phyloP scores from a whole-genome alignment of 225 moss, liverwort and hornwort genomes.

The Polytrichum formosum region DNA sequence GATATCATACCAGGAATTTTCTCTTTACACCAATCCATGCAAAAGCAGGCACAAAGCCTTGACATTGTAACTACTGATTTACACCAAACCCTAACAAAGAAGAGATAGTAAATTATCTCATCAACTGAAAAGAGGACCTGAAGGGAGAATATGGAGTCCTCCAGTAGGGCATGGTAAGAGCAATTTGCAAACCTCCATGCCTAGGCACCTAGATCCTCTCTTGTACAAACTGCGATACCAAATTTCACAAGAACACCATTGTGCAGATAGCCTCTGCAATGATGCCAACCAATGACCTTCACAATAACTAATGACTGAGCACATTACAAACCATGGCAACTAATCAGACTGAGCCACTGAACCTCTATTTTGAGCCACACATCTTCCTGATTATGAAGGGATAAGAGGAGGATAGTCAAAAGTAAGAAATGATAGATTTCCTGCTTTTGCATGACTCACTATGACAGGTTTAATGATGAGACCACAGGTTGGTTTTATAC shows the following conservation, averaged over 20 bases:
- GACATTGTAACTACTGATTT: constrained; percentile 4
- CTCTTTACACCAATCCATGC: background rate
- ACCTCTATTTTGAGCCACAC: constrained; percentile 12
- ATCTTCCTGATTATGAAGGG: background rate
- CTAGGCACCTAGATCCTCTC: background rate
- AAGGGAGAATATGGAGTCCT: background rate
- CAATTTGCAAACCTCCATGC: constrained; percentile 6
- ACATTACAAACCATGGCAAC: constrained; percentile 17
- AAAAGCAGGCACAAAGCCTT: constrained; percentile 1
- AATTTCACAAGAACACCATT: background rate
- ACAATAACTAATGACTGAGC: constrained; percentile 12
- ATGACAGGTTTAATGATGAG: background rate
- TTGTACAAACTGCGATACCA: background rate
- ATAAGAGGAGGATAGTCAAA: background rate
- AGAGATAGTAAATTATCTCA: background rate
- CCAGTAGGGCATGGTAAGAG: background rate
- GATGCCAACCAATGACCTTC: constrained; percentile 10
- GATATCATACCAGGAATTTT: background rate
- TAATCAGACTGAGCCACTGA: background rate
- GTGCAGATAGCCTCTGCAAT: constrained; percentile 1
- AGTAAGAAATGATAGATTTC: constrained; percentile 8
- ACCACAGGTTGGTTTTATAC: background rate
- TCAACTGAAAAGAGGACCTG: constrained; percentile 1
- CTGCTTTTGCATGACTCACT: background rate
- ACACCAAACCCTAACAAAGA: background rate